Evolutionary conservation across 371 early-diverging fungal genomes (phyloP).

Genomic region (Capillidium heterosporum): DNA sequence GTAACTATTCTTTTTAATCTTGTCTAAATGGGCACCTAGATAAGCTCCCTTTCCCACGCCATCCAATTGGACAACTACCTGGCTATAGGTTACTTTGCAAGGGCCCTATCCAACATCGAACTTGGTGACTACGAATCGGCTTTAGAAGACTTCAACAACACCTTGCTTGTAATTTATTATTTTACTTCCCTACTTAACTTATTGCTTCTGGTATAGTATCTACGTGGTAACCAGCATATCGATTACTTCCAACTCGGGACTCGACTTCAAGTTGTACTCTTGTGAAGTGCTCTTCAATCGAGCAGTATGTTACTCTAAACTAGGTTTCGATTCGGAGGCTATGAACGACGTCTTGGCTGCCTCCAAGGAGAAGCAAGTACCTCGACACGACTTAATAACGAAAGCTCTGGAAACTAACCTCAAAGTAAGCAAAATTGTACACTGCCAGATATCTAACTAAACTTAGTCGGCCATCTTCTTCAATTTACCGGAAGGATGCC

Average conservation of each 20-base stretch:
- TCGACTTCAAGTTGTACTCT: conserved; percentile 65
- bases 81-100: conserved; percentile 81
- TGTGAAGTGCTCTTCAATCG: conserved; percentile 83
- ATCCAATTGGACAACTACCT: conserved; percentile 67
- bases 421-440: not conserved
- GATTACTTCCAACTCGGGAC: conserved; percentile 89
- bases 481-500: conserved; percentile 51
- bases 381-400: conserved; percentile 52
- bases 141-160: conserved; percentile 30
- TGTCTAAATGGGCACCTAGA: not conserved
- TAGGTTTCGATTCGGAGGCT: conserved; percentile 55
- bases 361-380: conserved; percentile 36
- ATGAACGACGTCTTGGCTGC: conserved; percentile 60
- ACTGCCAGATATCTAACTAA: not conserved
- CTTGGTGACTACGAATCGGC: conserved; percentile 46
- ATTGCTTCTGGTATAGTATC: conserved; percentile 21
- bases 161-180: conserved; percentile 25
- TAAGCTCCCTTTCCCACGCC: conserved; percentile 38
- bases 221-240: conserved; percentile 76
- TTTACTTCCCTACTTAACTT: not conserved
- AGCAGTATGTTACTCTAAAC: conserved; percentile 59
- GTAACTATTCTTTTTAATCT: conserved; percentile 25
- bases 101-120: conserved; percentile 67
- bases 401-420: conserved; percentile 27
- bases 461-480: conserved; percentile 43